Evolutionary conservation across 306 rosid genomes (phyloP).

Genomic region (Prunus dulcis): DNA sequence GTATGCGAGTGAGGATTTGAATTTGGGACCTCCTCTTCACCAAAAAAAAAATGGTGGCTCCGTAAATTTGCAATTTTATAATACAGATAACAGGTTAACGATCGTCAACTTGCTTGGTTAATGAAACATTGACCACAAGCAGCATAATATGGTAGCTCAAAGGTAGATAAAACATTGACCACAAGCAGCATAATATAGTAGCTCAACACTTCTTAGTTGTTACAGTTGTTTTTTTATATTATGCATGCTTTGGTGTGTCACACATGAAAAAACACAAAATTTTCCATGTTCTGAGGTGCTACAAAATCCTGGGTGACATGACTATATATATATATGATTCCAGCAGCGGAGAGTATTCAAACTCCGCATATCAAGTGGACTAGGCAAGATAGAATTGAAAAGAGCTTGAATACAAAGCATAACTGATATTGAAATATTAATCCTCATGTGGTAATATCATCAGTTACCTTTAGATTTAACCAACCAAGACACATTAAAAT

Average conservation of each 20-base stretch:
- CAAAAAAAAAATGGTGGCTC: too few relatives aligned
- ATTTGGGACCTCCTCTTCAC: background rate
- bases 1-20: background rate
- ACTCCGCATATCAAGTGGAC: too few relatives aligned
- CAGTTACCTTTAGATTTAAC: background rate
- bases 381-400: background rate
- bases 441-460: background rate
- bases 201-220: background rate
- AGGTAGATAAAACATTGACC: background rate
- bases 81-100: background rate
- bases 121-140: background rate
- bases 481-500: background rate
- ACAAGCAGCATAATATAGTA: background rate
- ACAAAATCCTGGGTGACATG: background rate
- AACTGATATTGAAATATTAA: background rate
- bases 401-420: background rate
- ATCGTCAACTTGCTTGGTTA: background rate
- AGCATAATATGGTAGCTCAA: background rate
- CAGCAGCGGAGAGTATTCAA: background rate
- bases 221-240: background rate
- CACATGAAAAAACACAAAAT: background rate
- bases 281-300: background rate
- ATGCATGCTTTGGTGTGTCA: background rate
- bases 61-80: background rate
- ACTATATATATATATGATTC: background rate